Percentiles rank a stretch among this genome's conserved stretches.
Conservation (phyloP, 1,139 yeast species). For the Schwanniomyces etchellsii region DNA sequence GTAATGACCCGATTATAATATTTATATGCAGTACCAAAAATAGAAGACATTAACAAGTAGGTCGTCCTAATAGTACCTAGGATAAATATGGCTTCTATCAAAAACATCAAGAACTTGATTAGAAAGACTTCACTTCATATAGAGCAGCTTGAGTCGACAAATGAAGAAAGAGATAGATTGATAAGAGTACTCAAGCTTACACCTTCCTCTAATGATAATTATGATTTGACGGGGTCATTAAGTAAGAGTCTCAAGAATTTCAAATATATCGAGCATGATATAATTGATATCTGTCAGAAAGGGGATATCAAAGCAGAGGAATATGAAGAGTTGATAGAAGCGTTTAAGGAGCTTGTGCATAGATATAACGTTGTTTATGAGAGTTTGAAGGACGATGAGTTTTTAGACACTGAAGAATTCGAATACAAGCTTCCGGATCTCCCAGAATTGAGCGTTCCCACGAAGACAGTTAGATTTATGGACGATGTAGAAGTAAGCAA, state of each 20-base stretch:
- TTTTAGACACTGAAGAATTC: slow-evolving; percentile 34
- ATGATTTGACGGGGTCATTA: slow-evolving; percentile 42
- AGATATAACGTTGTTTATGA: slow-evolving; percentile 18
- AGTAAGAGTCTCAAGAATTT: slow-evolving; percentile 27
- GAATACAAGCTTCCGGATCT: slow-evolving; percentile 12
- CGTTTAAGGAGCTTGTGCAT: slow-evolving; percentile 13
- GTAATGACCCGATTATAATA: no score
- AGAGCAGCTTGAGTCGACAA: slow-evolving; percentile 34
- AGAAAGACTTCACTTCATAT: slow-evolving; percentile 12
- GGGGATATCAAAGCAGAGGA: slow-evolving; percentile 5
- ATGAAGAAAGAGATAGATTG: slow-evolving; percentile 50
- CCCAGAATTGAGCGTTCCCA: slow-evolving; percentile 5
- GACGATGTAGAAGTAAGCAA: slow-evolving; percentile 26
- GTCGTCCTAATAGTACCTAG: no score
- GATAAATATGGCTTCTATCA: slow-evolving; percentile 6
- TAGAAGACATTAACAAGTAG: no score
- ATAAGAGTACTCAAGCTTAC: slow-evolving; percentile 34
- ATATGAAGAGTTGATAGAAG: slow-evolving; percentile 7
- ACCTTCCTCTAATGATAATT: slow-evolving; percentile 50
- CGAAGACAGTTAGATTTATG: slow-evolving; percentile 51
- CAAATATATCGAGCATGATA: slow-evolving; percentile 29
- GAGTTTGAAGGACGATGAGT: slow-evolving; percentile 20
- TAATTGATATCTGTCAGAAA: slow-evolving; percentile 10
- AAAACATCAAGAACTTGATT: slow-evolving; percentile 11
- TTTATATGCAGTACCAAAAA: no score